Evolutionary conservation across 2,329 filamentous ascomycete genomes (phyloP), one percentile per base, ranked within the genome.

Genomic region (Rhexocercosporidium sp.): DNA sequence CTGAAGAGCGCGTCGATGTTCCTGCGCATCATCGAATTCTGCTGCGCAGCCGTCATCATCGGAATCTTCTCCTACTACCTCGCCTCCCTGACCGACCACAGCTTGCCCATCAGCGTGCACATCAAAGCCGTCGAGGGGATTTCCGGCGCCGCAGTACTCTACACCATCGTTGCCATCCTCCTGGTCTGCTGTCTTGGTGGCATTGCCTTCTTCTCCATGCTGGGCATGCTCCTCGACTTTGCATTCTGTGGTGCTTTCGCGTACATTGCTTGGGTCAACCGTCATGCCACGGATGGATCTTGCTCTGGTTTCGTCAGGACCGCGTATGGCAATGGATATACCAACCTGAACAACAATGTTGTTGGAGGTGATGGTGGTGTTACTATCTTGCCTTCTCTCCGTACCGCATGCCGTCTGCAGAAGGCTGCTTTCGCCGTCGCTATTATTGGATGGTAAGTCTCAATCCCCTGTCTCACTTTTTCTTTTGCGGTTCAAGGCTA

Each of bases 21-120:
- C 77, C 82, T 96, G 75, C 92, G 95, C 72, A 81, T 85, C 71
- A 80, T 97, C 65, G 88, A 93, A 75, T 91, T 97, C 79, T 84
- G 87, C 77, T 92, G 88, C 78, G 84, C 90, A 9, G 88, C 85
- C 67, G 84, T 97, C 72, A 86, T 95, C 69, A 86, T 97, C 69
- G 91, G 86, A 72, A 86, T 96, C 75, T 94, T 91, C 84, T 90
- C 89, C 59, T 97, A 96, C 84, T 96, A 94, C 84, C 87, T 97
- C 59, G 88, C 91, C 9, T 86, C 91, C 9, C 86, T 94, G 16
- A 78, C 86, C 69, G 87, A 90, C 75, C 88, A 93, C 79, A 75
- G 88, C 72, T 78, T 90, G 16, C 66, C 75, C 66, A 94, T 94
- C 71, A 82, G 85, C 20, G 87, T 79, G 72, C 90, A 86, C 81